Base-by-base conservation (phyloP, 306 rosid species). In the Medicago ruthenica region DNA sequence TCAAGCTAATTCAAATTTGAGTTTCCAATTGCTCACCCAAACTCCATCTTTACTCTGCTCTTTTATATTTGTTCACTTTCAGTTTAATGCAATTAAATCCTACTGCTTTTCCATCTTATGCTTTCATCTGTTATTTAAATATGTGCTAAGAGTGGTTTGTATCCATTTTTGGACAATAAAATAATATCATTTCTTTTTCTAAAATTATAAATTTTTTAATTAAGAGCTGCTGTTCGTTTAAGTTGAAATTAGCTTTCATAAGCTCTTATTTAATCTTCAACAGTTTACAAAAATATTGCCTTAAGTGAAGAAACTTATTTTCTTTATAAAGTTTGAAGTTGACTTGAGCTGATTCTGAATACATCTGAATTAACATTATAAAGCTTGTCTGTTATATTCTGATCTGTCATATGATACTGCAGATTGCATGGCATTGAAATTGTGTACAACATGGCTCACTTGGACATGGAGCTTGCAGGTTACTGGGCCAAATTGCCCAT, bases 401-500 rank as follows among this genome's bases (percentile, higher is more conserved):
- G 13, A 67, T 20, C 71, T 67, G 37, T 21, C 73, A 67, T 21
- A 44, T 67, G 40, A 20, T 67, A 90, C 69, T 92, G 98, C 82
- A 86, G 98, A 76, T 76, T 95, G 10, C 98, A 95, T 69, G 97
- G 98, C 70, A 95, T 95, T 75, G 98, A 95, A 73, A 89, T 95
- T 66, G 96, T 95, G 42, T 95, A 95, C 69, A 95, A 95, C 84
- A 71, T 95, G 84, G 98, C 98, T 57, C 98, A 95, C 89, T 65
- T 95, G 83, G 98, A 95, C 73, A 84, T 86, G 83, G 97, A 95
- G 42, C 97, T 95, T 12, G 97, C 98, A 47, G 98, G 98, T 7
- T 95, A 95, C 65, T 95, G 98, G 98, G 95, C 98, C 8, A 95
- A 95, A 76, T 74, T 95, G 90, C 98, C 98, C 0, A 84, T 95